Conservation (phyloP, 345 rosid genomes). For the Populus pruinosa region DNA sequence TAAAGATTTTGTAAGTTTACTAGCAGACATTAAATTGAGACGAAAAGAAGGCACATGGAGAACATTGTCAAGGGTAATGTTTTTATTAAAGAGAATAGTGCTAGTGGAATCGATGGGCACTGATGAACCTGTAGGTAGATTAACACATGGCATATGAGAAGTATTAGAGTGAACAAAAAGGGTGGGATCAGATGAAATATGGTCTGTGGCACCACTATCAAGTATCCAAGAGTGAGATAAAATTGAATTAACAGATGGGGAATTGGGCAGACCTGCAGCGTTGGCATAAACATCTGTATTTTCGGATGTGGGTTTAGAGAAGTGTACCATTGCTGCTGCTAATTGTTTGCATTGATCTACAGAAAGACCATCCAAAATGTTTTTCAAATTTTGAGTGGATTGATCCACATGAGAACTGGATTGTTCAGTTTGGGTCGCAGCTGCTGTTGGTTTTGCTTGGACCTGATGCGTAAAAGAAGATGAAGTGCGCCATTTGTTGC, state of each 20-base stretch:
- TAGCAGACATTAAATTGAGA: slow-evolving; percentile 6
- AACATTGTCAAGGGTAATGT: neutral
- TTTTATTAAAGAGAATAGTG: neutral
- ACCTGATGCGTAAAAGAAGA: too few species aligned
- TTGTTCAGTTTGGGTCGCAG: too few species aligned
- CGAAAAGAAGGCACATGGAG: neutral
- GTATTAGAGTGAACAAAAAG: neutral
- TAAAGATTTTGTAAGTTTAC: slow-evolving; percentile 1
- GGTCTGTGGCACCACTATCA: slow-evolving; percentile 4
- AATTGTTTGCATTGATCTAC: neutral
- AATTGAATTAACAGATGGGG: neutral
- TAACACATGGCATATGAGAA: neutral
- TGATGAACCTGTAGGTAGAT: slow-evolving; percentile 2
- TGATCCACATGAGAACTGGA: too few species aligned
- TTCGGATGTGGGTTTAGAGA: neutral
- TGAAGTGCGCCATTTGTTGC: too few species aligned
- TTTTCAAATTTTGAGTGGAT: too few species aligned
- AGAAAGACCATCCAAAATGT: neutral
- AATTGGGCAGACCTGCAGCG: neutral
- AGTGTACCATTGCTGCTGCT: neutral
- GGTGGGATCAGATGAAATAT: neutral
- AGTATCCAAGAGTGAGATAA: neutral
- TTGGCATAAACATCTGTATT: neutral
- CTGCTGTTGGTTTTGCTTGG: too few species aligned
- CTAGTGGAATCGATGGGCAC: neutral